Evolutionary conservation across 75 land plant species (phyloP).

Genomic region (Pseudotsuga menziesii): DNA sequence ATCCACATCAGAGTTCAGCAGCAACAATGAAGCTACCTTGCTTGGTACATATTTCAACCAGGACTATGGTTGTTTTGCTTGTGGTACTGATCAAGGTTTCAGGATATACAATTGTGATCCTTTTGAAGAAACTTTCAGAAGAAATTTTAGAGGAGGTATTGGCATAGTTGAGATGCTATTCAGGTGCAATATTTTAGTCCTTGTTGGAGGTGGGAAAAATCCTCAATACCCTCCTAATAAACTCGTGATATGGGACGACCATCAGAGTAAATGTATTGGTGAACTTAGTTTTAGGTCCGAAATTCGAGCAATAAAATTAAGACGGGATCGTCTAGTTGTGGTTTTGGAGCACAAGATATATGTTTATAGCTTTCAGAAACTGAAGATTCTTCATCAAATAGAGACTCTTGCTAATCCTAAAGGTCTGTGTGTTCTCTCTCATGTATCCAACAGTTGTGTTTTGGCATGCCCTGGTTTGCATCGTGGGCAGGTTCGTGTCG

Average conservation of each 20-base stretch:
- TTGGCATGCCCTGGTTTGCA: conserved; percentile 86
- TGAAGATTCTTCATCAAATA: conserved; percentile 80
- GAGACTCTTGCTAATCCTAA: conserved; percentile 86
- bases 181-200: conserved; percentile 68
- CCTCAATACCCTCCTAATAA: conserved; percentile 74
- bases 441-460: conserved; percentile 53
- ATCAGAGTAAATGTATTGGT: conserved; percentile 74
- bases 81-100: conserved; percentile 78
- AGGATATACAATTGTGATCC: conserved; percentile 85
- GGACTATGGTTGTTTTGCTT: conserved; percentile 77
- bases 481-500: conserved; percentile 74
- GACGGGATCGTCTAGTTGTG: conserved; percentile 65
- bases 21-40: conserved; percentile 9
- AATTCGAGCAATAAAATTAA: conserved; percentile 58
- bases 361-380: conserved; percentile 71
- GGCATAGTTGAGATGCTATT: conserved; percentile 88
- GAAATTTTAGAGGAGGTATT: conserved; percentile 64
- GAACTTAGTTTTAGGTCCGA: conserved; percentile 87
- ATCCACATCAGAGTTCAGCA: conserved; percentile 3
- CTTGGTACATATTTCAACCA: conserved; percentile 64
- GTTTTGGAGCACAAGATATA: conserved; percentile 87
- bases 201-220: conserved; percentile 72
- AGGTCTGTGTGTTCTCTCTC: conserved; percentile 81
- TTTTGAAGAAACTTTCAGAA: conserved; percentile 66
- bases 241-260: conserved; percentile 93